Conservation (phyloP, 768 basidiomycete species). For the Tremella mesenterica region DNA sequence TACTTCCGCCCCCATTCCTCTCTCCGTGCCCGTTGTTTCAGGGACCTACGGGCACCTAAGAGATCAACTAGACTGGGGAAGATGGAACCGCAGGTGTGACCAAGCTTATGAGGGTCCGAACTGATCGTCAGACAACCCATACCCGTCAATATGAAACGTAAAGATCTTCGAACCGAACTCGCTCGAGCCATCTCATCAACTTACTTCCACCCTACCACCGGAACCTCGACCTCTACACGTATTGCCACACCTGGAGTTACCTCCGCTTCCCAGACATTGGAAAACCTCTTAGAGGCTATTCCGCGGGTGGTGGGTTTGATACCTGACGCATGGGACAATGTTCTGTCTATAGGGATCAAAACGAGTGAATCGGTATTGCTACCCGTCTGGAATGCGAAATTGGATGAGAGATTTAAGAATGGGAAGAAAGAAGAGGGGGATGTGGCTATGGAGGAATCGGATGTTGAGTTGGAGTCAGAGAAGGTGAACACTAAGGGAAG, state of each 20-base stretch:
- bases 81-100: neutral
- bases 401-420: constrained; percentile 57
- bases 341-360: constrained; percentile 82
- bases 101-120: too few relatives aligned
- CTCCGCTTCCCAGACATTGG: constrained; percentile 61
- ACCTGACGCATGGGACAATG: constrained; percentile 78
- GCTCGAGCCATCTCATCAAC: constrained; percentile 88
- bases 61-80: neutral
- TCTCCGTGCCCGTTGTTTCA: too few relatives aligned
- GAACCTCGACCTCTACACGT: constrained; percentile 87
- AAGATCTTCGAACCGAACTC: constrained; percentile 83
- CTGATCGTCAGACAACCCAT: constrained; percentile 95
- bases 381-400: constrained; percentile 79
- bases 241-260: constrained; percentile 63
- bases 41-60: neutral
- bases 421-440: constrained; percentile 8
- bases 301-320: constrained; percentile 64
- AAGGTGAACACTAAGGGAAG: constrained; percentile 3
- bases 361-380: constrained; percentile 71
- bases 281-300: constrained; percentile 68
- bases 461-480: neutral
- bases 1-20: too few relatives aligned
- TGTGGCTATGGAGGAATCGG: neutral
- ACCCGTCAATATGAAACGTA: constrained; percentile 77
- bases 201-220: constrained; percentile 89